Base-by-base conservation (phyloP, 371 early-diverging fungal species). In the Coemansia linderi region DNA sequence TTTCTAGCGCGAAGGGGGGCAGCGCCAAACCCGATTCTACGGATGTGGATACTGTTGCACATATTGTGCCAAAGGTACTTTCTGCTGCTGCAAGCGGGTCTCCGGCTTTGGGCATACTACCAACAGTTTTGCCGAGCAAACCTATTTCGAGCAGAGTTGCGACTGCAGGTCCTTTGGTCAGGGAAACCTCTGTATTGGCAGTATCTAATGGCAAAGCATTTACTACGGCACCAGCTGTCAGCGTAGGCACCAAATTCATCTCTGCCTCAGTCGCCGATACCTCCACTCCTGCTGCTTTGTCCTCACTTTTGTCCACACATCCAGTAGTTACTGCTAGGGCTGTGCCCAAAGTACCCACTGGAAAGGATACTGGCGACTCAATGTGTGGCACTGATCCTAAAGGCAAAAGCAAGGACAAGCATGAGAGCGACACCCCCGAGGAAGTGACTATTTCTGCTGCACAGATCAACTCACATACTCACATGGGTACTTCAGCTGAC, bases 401-500 rank as follows among this genome's bases (percentile, higher is more conserved):
- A 22, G 22, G 22, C 0, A 54, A 24, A 2, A 59, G 60, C 22
- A 54, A 40, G 52, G 31, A 31, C 15, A 31, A 40, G 12, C 17
- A 27, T 7, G 27, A 61, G 31, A 44, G 40, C 4, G 46, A 61
- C 8, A 31, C 33, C n/a, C 48, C 62, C 2, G 62, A 62, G 9
- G 31, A 29, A 2, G 62, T 48, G 48, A 48, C 62, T 12, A 41
- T 31, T 13, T 54, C 54, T 29, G 31, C 54, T 54, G 31, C 54
- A 0, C 31, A 31, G 54, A 54, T 31, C 54, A 54, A 5, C 31
- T 31, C 15, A 31, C 54, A 15, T 5, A 31, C 54, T 54, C 54
- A 33, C n/a, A 37, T 22, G n/a, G 24, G 31, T 22, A 58, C 38
- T 19, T n/a, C 58, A 6, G 15, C 58, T 12, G 27, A 39, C 7